Evolutionary conservation across 352 stramenopile species (phyloP), one percentile per base, ranked within the genome.

Genomic region (Phytopythium litorale): DNA sequence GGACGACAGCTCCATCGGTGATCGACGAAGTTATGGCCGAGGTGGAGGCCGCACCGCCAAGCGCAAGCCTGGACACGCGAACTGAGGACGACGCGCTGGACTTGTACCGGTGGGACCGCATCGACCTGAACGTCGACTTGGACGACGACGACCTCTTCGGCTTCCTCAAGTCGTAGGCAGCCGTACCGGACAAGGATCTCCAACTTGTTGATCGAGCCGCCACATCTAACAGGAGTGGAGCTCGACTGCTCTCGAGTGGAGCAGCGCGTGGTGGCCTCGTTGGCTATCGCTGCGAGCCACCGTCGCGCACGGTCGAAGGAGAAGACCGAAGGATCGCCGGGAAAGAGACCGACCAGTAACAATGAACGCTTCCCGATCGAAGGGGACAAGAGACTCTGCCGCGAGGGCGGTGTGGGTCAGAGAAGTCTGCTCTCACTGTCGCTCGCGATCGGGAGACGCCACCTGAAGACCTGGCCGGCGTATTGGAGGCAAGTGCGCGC

Each of bases 111-210:
- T 93, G 84, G 84, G 81, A 92, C 60, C 76, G 81, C 58, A 89
- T 94, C 64, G 81, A 93, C 63, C 67, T 92, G 42, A 88, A 94
- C 63, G 84, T 92, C 64, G 81, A 76, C 62, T 71, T 96, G 60
- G 82, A 89, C 70, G 87, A 94, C 55, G 82, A 93, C 62, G 87
- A 96, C 65, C 72, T 96, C 18, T 96, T 96, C 56, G 77, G 83
- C 37, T 96, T 96, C 73, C 60, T 96, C 33, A 91, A 91, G 68
- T 87, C 86, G 54, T 91, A 81, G 72, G 23, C 23, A 4, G 16
- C 35, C 7, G 6, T 4, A 12, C 21, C 5, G 53, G 33, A 23
- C 3, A 25, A 32, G n/a, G 33, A 52, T 23, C 18, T 12, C 21
- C 42, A 49, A 45, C 40, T 18, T 9, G 40, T 19, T 45, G 5